Base-by-base conservation (phyloP, 345 rosid species). In the Eucalyptus decipiens region DNA sequence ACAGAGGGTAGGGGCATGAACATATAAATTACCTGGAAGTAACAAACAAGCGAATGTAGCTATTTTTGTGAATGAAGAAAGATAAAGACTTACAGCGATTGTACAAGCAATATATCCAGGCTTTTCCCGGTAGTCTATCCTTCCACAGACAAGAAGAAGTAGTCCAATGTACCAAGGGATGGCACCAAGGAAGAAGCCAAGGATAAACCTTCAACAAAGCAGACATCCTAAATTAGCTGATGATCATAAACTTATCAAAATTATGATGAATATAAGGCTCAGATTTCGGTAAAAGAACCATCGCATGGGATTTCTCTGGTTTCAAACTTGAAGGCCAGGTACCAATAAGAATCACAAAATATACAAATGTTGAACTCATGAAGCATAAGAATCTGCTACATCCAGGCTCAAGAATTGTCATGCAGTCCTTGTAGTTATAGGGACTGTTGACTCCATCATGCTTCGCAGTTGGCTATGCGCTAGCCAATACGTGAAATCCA, bases 61-160 rank as follows among this genome's bases (percentile, higher is more conserved):
- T 72, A 72, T 21, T 37, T 72, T 37, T 72, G 83, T 89, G 88
- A 32, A 54, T 58, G 87, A 24, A n/a, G 37, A 85, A 45, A 81
- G 88, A 83, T 28, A 47, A 42, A 93, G 47, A 93, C 95, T 95
- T 91, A 97, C 99, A 83, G 98, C 98, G 86, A 96, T 92, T 37
- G 96, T 93, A 92, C 98, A 97, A 85, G 99, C 98, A 92, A 97
- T 89, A 90, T 95, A 97, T 93, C 99, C 99, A 48, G 99, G 97
- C 90, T 97, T 97, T 94, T 97, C 98, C 87, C 98, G 92, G 90
- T 91, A 88, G 92, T 97, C 99, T 43, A 97, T 90, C 90, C 97
- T 93, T 83, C 94, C 93, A 91, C 96, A 95, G 58, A 95, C 72
- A 86, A 97, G 91, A 89, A 97, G 13, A 85, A 94, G 80, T 89